These are phyloP conservation scores for Akanthomyces muscarius DNA, from an alignment of 2,329 filamentous ascomycete species.

Conservation along the genomic window DNA sequence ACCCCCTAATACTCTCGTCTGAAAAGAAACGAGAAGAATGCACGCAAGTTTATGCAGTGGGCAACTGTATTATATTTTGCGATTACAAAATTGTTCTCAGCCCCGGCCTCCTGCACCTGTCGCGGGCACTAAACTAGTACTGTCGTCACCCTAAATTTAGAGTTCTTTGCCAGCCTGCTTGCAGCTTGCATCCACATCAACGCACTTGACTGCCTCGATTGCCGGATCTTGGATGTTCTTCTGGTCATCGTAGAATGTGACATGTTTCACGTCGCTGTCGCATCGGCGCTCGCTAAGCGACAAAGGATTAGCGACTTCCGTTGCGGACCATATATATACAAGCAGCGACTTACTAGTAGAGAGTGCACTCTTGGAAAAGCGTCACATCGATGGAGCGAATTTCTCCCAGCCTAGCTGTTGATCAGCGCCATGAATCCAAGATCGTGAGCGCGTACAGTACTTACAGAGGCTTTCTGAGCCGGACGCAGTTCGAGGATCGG, in stretches of 20 bases:
- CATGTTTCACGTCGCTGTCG: neutral
- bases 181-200: neutral
- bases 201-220: conserved; percentile 1
- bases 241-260: neutral
- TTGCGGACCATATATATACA: too few species aligned
- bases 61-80: too few species aligned
- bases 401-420: neutral
- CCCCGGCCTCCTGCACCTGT: too few species aligned
- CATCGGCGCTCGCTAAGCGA: neutral
- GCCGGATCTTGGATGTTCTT: neutral
- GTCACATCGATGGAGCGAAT: neutral
- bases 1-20: too few species aligned
- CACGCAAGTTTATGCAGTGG: too few species aligned
- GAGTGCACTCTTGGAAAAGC: conserved; percentile 3
- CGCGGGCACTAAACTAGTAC: too few species aligned
- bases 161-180: neutral
- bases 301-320: neutral
- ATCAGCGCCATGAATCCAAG: neutral
- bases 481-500: conserved; percentile 9
- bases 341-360: neutral
- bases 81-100: too few species aligned
- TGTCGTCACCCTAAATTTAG: neutral
- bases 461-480: neutral
- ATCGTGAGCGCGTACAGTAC: neutral
- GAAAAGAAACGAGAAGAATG: too few species aligned